Evolutionary conservation across 495 filamentous ascomycete species (phyloP).

Genomic region (Aspergillus egyptiacus): DNA sequence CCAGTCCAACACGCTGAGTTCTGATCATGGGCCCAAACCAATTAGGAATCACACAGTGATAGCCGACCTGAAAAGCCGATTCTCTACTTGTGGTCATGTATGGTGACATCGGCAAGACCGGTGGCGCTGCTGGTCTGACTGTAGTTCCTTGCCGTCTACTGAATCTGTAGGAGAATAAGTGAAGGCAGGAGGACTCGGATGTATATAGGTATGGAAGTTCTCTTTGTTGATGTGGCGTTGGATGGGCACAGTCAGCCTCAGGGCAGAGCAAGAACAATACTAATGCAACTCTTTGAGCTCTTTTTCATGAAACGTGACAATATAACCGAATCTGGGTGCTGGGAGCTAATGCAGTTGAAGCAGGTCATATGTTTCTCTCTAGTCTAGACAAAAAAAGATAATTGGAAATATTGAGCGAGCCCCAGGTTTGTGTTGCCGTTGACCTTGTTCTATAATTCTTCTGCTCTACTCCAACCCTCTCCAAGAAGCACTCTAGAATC

Average conservation of each 20-base stretch:
- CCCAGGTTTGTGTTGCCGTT: neutral
- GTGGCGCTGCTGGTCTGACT: neutral
- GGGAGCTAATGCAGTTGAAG: neutral
- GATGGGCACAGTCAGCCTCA: constrained; percentile 4
- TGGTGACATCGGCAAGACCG: neutral
- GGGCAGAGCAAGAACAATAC: constrained; percentile 19
- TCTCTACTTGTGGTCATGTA: neutral
- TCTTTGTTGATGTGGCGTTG: constrained; percentile 8
- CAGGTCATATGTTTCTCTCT: neutral
- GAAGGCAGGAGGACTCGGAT: neutral
- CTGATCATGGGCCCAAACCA: neutral
- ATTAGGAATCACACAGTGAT: neutral
- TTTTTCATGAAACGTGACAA: constrained; percentile 17
- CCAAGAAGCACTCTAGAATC: neutral
- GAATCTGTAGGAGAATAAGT: neutral
- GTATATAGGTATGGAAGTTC: constrained; percentile 8
- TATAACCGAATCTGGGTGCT: constrained; percentile 18
- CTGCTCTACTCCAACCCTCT: neutral
- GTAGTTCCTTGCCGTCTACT: neutral
- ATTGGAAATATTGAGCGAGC: neutral
- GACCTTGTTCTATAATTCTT: neutral
- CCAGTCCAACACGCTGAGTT: neutral
- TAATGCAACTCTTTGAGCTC: constrained; percentile 15
- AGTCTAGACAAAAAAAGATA: neutral
- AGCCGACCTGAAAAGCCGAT: neutral